Conservation (phyloP, 257 asterid species). For the Solanum bukasovii region DNA sequence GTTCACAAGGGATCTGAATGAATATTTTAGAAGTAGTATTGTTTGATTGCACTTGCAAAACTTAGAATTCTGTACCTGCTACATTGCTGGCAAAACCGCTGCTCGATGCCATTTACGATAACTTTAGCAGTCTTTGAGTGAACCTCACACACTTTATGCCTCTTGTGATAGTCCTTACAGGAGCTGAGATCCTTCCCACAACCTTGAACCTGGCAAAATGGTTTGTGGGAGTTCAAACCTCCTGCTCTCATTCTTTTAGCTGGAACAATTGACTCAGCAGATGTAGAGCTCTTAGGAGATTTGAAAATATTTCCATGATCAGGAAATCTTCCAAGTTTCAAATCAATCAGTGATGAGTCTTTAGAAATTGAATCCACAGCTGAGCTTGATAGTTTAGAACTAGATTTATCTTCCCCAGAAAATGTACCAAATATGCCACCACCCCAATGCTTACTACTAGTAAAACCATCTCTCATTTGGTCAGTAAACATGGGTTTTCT, state of each 20-base stretch:
- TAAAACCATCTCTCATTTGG: slow-evolving; percentile 13
- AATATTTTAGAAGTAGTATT: background rate
- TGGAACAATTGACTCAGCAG: slow-evolving; percentile 15
- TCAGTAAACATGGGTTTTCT: slow-evolving; percentile 5
- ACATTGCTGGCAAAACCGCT: slow-evolving; percentile 45
- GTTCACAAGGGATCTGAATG: background rate
- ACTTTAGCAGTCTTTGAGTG: slow-evolving; percentile 36
- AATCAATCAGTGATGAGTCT: slow-evolving; percentile 26
- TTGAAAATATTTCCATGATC: slow-evolving; percentile 9
- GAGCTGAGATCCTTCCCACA: slow-evolving; percentile 35
- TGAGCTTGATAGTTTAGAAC: slow-evolving; percentile 21
- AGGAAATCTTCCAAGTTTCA: slow-evolving; percentile 30
- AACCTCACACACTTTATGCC: slow-evolving; percentile 45
- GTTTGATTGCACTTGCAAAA: background rate
- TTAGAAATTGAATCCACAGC: slow-evolving; percentile 8
- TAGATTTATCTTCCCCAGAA: slow-evolving; percentile 18
- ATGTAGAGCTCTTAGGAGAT: slow-evolving; percentile 1
- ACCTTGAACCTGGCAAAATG: slow-evolving; percentile 37
- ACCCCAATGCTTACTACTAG: background rate
- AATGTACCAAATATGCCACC: background rate
- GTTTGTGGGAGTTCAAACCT: slow-evolving; percentile 10
- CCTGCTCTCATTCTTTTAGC: slow-evolving; percentile 24
- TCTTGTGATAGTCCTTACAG: slow-evolving; percentile 32
- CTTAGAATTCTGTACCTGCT: slow-evolving; percentile 24
- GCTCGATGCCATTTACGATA: slow-evolving; percentile 35